Evolutionary conservation across 2,329 filamentous ascomycete species (phyloP), one percentile per base, ranked within the genome.

Genomic region (Beauveria bassiana): DNA sequence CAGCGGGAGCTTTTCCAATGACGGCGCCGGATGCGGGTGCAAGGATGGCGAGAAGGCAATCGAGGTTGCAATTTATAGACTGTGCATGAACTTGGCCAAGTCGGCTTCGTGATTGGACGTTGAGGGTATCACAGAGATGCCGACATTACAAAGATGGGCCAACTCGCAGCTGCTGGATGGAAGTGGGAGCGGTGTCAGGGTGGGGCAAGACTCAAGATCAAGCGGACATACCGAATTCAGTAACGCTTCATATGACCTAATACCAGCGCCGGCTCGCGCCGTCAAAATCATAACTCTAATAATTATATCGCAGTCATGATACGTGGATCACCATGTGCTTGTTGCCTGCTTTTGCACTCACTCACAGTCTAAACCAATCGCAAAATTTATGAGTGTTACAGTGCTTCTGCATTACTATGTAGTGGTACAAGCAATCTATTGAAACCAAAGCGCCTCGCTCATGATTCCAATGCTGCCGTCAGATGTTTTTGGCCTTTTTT

Each of bases 401-500:
- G 57, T 57, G 46, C 34, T 46, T 26, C 52, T 46, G 45, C 53
- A 61, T 55, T 50, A 26, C 52, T 61, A 55, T 59, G 47, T 58
- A 42, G 38, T 63, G 26, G 56, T 63, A 63, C 61, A 63, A 28
- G 56, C 61, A 61, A 26, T 58, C 56, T 31, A 53, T 57, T 46
- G 56, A 50, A 60, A 51, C 61, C 57, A 60, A 56, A 47, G 51
- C 61, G 43, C 45, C 61, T 56, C 56, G 52, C 61, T 51, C 34
- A 42, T 55, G 57, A 57, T 56, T 46, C 52, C 40, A 52, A 59
- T 50, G 26, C 52, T 56, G 62, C 61, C 61, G 20, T 53, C 49
- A 43, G 49, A 62, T 63, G 61, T 64, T 63, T 64, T 59, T 63
- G 61, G 53, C 66, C 69, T 70, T 71, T 66, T 67, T 68, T 70